Percentiles rank a stretch among this genome's conserved stretches.
phyloP scores from a whole-genome alignment of 1,284 basidiomycete species.

The Melampsora americana region DNA sequence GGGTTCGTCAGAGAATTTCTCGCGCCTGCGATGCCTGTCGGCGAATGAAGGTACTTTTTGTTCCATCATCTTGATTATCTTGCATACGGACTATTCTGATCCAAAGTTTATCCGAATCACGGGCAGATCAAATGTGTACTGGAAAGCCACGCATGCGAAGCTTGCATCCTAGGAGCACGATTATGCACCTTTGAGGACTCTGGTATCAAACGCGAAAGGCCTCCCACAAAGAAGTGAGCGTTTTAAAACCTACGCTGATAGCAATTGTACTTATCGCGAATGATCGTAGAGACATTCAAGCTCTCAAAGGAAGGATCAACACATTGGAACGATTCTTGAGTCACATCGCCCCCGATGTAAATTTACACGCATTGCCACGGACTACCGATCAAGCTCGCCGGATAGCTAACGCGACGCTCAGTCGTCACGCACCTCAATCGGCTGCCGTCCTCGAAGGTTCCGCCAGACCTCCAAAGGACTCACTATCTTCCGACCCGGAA shows the following conservation, averaged over 20 bases:
- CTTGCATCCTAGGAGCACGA: slow-evolving; percentile 19
- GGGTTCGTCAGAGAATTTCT: slow-evolving; percentile 17
- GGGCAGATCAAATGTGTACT: slow-evolving; percentile 36
- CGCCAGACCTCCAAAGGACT: background rate
- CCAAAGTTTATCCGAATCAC: background rate
- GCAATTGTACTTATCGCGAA: background rate
- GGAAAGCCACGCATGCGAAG: slow-evolving; percentile 23
- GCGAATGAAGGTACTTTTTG: slow-evolving; percentile 34
- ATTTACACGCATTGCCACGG: slow-evolving; percentile 22
- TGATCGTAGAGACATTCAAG: slow-evolving; percentile 21
- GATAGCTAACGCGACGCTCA: slow-evolving; percentile 14
- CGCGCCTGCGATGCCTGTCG: slow-evolving; percentile 38
- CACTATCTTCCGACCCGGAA: background rate
- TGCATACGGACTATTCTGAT: background rate
- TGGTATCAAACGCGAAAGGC: slow-evolving; percentile 28
- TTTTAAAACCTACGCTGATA: background rate
- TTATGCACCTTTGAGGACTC: slow-evolving; percentile 37
- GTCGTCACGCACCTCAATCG: background rate
- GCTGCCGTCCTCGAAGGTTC: background rate
- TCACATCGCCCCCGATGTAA: slow-evolving; percentile 17
- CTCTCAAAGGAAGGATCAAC: slow-evolving; percentile 16
- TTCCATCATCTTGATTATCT: background rate
- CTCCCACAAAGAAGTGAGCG: slow-evolving; percentile 26
- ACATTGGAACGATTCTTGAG: slow-evolving; percentile 23
- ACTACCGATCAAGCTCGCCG: slow-evolving; percentile 29